phyloP scores from a whole-genome alignment of 257 asterid genomes.

The Gentiana straminea region DNA sequence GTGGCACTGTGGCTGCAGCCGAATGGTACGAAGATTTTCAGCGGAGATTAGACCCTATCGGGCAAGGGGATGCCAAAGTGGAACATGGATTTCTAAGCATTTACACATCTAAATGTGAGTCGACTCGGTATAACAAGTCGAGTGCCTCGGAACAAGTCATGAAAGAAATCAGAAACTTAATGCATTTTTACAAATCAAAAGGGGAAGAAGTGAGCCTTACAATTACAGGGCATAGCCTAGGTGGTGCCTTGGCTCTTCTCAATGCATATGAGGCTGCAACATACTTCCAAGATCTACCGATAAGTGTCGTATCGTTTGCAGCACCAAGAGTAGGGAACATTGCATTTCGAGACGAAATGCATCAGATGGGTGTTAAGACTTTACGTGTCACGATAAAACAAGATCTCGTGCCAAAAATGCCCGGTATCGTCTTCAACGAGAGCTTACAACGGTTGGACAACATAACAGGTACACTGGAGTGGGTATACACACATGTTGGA shows the following conservation, averaged over 20 bases:
- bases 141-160: constrained; percentile 78
- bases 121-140: constrained; percentile 52
- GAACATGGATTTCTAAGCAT: constrained; percentile 75
- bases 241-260: constrained; percentile 61
- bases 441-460: constrained; percentile 64
- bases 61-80: constrained; percentile 48
- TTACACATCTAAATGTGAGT: constrained; percentile 46
- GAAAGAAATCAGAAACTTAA: constrained; percentile 30
- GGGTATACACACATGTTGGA: constrained; percentile 81
- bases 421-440: constrained; percentile 59
- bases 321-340: constrained; percentile 80
- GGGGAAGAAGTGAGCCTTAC: constrained; percentile 61
- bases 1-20: constrained; percentile 65
- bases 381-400: constrained; percentile 50
- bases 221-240: constrained; percentile 68
- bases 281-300: constrained; percentile 37
- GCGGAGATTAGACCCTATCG: constrained; percentile 42
- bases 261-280: constrained; percentile 70
- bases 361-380: constrained; percentile 49
- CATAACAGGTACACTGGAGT: constrained; percentile 58
- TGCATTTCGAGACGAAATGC: constrained; percentile 64
- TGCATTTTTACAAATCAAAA: constrained; percentile 22
- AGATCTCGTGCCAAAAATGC: constrained; percentile 65
- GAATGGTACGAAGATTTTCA: constrained; percentile 82
- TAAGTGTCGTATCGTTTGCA: constrained; percentile 53